A percentile compares a stretch with the other conserved stretches of the same genome.
These are phyloP conservation scores for Boletus patriciae DNA, from an alignment of 768 basidiomycete species.

Conservation along the genomic window DNA sequence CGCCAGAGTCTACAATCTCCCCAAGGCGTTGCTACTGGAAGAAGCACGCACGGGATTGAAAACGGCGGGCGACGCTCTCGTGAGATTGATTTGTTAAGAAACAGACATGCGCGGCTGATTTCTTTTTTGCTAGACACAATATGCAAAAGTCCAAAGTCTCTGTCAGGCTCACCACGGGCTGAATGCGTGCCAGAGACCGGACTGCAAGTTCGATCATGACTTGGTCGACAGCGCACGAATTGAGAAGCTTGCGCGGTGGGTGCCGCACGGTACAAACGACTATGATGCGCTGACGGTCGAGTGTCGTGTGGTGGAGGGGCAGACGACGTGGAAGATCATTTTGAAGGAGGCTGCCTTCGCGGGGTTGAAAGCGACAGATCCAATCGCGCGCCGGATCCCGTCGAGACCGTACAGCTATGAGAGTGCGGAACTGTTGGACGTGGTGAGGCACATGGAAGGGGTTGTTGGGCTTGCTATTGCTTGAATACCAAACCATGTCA, in stretches of 20 bases:
- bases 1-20: constrained; percentile 4
- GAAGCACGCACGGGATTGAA: constrained; percentile 9
- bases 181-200: constrained; percentile 3
- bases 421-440: constrained; percentile 11
- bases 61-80: constrained; percentile 8
- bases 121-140: constrained; percentile 5
- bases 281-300: constrained; percentile 20
- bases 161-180: constrained; percentile 13
- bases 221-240: constrained; percentile 16
- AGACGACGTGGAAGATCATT: constrained; percentile 13
- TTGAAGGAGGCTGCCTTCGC: constrained; percentile 14
- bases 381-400: constrained; percentile 6
- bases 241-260: constrained; percentile 16
- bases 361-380: constrained; percentile 11
- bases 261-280: neutral
- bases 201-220: constrained; percentile 21
- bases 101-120: neutral
- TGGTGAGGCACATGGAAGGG: constrained; percentile 16
- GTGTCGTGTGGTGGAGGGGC: constrained; percentile 12
- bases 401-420: constrained; percentile 18
- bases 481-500: neutral
- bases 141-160: constrained; percentile 17
- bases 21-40: constrained; percentile 7
- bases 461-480: constrained; percentile 4
- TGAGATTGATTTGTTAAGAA: neutral